These are phyloP conservation scores for Terana coerulea DNA, from an alignment of 768 basidiomycete genomes.

Conservation along the genomic window DNA sequence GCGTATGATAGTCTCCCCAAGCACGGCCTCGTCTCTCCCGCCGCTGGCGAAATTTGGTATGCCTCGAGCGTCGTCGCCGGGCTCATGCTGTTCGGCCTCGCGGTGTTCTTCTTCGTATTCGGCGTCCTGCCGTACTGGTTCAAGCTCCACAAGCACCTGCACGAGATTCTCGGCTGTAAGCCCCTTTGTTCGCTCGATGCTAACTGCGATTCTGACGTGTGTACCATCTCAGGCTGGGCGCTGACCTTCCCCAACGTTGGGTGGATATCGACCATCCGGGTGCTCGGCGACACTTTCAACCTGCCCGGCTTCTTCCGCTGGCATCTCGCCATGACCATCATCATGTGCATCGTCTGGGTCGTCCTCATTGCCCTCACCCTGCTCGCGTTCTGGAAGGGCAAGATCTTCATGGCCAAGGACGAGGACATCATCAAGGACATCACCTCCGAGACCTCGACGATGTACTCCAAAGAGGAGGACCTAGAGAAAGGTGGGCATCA, in stretches of 20 bases:
- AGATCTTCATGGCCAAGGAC: conserved; percentile 39
- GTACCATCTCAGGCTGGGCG: conserved; percentile 34
- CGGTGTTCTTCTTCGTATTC: conserved; percentile 43
- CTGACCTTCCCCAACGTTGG: conserved; percentile 45
- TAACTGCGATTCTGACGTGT: not conserved
- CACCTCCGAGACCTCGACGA: no score
- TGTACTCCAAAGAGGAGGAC: not conserved
- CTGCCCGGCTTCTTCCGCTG: conserved; percentile 35
- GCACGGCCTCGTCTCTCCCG: conserved; percentile 32
- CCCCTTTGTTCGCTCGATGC: not conserved
- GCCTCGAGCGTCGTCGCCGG: conserved; percentile 35
- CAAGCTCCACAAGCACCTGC: conserved; percentile 41
- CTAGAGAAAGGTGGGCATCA: no score
- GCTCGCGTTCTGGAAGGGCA: conserved; percentile 38
- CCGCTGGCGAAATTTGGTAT: conserved; percentile 44
- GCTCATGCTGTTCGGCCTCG: conserved; percentile 41
- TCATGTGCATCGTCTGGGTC: conserved; percentile 37
- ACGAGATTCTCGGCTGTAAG: conserved; percentile 44
- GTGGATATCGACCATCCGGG: conserved; percentile 40
- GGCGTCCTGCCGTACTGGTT: conserved; percentile 45
- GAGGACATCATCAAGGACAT: conserved; percentile 40
- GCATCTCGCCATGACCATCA: conserved; percentile 36
- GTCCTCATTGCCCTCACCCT: conserved; percentile 38
- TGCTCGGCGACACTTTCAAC: conserved; percentile 39
- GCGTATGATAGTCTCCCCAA: conserved; percentile 27